A percentile compares a stretch with the other conserved stretches of the same genome.
phyloP scores from a whole-genome alignment of 2,329 filamentous ascomycete species.

The Aspergillus aculeatinus region DNA sequence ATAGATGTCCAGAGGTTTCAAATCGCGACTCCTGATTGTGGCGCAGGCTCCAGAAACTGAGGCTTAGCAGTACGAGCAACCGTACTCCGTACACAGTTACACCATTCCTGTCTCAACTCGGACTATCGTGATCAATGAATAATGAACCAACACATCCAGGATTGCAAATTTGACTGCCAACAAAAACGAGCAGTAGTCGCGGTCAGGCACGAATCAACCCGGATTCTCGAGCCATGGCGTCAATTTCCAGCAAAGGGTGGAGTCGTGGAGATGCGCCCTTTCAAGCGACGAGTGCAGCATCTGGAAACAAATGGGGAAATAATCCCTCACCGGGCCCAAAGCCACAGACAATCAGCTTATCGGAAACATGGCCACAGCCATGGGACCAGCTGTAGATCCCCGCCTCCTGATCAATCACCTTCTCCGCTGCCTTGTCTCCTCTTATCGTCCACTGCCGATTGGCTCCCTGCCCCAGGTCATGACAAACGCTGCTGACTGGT shows the following conservation, averaged over 20 bases:
- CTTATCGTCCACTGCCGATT: constrained; percentile 33
- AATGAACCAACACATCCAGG: too few species aligned
- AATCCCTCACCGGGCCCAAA: neutral
- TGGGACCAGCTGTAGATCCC: neutral
- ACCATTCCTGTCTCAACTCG: neutral
- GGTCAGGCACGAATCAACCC: neutral
- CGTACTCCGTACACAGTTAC: neutral
- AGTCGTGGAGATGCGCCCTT: neutral
- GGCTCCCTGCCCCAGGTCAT: constrained; percentile 19
- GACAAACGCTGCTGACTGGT: constrained; percentile 37
- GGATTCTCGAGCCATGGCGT: neutral
- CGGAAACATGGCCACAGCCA: neutral
- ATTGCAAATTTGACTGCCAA: too few species aligned
- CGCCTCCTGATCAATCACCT: neutral
- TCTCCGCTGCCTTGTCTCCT: constrained; percentile 11
- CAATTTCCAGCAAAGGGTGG: neutral
- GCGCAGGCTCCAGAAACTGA: neutral
- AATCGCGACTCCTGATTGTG: neutral
- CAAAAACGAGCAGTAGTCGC: neutral
- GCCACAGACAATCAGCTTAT: neutral
- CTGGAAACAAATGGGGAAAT: neutral
- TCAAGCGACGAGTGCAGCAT: neutral
- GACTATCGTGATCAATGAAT: too few species aligned
- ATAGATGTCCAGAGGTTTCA: neutral
- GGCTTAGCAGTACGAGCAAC: neutral